Base-by-base conservation (phyloP, 495 filamentous ascomycete genomes). In the Monascus purpureus region DNA sequence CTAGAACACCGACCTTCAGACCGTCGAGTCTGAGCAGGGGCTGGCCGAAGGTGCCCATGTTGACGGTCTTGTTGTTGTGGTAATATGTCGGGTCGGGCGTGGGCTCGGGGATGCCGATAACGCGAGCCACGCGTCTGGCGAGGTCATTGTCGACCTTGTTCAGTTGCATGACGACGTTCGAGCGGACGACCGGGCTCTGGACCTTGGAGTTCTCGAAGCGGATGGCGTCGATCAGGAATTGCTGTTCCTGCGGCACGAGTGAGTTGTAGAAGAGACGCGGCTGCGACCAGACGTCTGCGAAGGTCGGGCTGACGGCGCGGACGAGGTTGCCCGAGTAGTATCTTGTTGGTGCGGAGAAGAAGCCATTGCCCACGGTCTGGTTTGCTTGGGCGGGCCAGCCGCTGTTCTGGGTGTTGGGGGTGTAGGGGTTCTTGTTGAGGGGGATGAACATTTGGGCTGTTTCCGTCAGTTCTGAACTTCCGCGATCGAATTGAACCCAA, bases 231-330 rank as follows among this genome's bases (percentile, higher is more conserved):
- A 87, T 65, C 35, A 83, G 47, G 51, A 83, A 77, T 46, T 87
- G 81, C 47, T 84, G 70, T 44, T 85, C 81, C 0, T 70, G 67
- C 6, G 69, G 61, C 4, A 67, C 49, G 27, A 87, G 68, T 1
- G 78, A 83, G 68, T 84, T 82, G 66, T 67, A 84, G 57, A 85
- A 80, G 6, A 85, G 63, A 2, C 81, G 70, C 0, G 78, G 70
- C 45, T 87, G 81, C 2, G 72, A 72, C 77, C 79, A 88, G 53
- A 73, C 72, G 52, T 86, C 80, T 23, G 68, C 50, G 52, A 87
- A 85, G 8, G 73, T 78, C 0, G 73, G 52, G 25, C 74, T 75
- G 8, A 70, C 53, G 15, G 55, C 61, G 26, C 80, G 75, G 4
- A 70, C 55, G 13, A 81, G 67, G 13, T 49, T 40, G 15, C 74